These are phyloP conservation scores for Coccomyxa sp. DNA, from an alignment of 139 green algal genomes.

Conservation along the genomic window DNA sequence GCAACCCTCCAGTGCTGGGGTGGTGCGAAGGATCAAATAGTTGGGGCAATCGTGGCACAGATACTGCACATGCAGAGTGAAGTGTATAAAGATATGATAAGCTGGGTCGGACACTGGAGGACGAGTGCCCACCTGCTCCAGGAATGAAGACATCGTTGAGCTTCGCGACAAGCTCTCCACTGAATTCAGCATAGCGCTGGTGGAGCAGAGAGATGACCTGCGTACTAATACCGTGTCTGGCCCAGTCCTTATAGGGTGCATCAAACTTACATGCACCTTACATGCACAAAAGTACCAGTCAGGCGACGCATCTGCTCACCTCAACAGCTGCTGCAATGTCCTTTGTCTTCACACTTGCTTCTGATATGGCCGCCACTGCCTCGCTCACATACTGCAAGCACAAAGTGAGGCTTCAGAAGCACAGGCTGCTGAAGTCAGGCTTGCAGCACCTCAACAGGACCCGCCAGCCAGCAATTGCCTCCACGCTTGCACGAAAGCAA, in stretches of 20 bases:
- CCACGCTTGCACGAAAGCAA: not conserved
- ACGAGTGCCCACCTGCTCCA: too few species aligned
- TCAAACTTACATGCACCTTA: not conserved
- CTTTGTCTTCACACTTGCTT: conserved; percentile 72
- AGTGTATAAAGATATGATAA: not conserved
- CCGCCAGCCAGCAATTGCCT: too few species aligned
- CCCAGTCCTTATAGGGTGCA: not conserved
- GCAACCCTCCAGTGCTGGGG: too few species aligned
- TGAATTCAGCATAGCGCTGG: conserved; percentile 78
- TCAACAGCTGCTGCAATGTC: conserved; percentile 74
- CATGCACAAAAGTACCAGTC: too few species aligned
- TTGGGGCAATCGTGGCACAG: too few species aligned
- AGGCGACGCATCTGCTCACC: too few species aligned
- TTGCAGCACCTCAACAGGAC: not conserved
- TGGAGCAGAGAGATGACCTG: conserved; percentile 81
- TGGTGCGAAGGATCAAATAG: too few species aligned
- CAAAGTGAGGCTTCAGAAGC: not conserved
- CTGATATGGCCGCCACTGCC: conserved; percentile 73
- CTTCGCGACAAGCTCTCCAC: conserved; percentile 25
- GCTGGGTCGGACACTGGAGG: not conserved
- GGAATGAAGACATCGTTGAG: not conserved
- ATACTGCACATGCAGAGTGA: too few species aligned
- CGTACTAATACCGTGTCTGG: not conserved
- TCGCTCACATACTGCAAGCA: conserved; percentile 86
- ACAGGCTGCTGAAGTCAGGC: not conserved